Percentiles rank a stretch among this genome's conserved stretches.
phyloP scores from a whole-genome alignment of 176 grass and related monocot genomes.

The Hyparrhenia diplandra region DNA sequence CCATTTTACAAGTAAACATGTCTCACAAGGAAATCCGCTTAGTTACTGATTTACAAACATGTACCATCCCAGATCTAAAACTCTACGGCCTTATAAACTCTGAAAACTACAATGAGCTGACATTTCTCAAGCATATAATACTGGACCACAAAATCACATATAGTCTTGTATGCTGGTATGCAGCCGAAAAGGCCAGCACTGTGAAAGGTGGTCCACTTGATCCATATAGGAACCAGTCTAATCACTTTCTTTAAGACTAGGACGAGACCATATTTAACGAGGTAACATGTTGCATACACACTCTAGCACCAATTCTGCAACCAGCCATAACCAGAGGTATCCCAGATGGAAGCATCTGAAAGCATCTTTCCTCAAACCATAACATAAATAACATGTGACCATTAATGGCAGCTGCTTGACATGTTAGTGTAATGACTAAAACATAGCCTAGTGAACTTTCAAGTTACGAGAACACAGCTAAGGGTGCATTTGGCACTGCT shows the following conservation, averaged over 20 bases:
- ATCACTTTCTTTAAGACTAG: conserved; percentile 42
- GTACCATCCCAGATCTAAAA: neutral
- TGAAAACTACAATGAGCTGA: conserved; percentile 15
- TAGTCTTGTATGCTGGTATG: neutral
- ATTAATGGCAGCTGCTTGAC: conserved; percentile 13
- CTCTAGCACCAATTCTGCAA: conserved; percentile 24
- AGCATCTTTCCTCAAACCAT: conserved; percentile 2
- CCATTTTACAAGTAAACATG: conserved; percentile 14
- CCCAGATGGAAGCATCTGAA: conserved; percentile 18
- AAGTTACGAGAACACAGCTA: neutral
- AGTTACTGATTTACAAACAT: neutral
- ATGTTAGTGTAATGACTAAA: conserved; percentile 15
- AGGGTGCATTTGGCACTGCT: too few species aligned
- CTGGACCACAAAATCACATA: conserved; percentile 25
- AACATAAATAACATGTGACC: conserved; percentile 6
- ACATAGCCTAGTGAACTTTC: neutral
- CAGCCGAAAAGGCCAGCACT: neutral
- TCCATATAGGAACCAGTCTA: conserved; percentile 12
- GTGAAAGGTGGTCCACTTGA: conserved; percentile 19
- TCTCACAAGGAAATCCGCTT: neutral
- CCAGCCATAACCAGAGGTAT: conserved; percentile 11
- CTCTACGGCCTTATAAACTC: neutral
- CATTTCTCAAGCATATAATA: conserved; percentile 24
- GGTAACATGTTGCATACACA: conserved; percentile 7
- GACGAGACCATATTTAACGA: conserved; percentile 5